These are phyloP conservation scores for Narthecium ossifragum DNA, from an alignment of 106 monocot species.

Conservation along the genomic window DNA sequence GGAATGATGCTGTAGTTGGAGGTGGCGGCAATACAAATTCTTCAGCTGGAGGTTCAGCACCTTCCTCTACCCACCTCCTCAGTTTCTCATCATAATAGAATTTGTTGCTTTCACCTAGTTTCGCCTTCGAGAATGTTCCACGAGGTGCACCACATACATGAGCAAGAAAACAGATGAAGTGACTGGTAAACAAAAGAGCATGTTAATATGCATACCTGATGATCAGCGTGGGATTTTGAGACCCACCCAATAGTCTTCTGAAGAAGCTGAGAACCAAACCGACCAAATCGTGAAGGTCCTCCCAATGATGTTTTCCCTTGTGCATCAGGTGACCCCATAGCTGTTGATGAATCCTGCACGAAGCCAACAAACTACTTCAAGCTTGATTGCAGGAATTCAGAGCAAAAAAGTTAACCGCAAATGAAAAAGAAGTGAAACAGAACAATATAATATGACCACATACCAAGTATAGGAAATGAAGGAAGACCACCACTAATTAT, in stretches of 20 bases:
- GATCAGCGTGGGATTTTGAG: slow-evolving; percentile 51
- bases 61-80: slow-evolving; percentile 99
- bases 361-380: slow-evolving; percentile 2
- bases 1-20: slow-evolving; percentile 59
- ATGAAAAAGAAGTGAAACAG: too few species aligned
- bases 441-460: too few species aligned
- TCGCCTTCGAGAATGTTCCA: slow-evolving; percentile 50
- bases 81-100: slow-evolving; percentile 98
- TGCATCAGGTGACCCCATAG: slow-evolving; percentile 26
- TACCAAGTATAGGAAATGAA: too few species aligned
- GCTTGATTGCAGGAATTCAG: too few species aligned
- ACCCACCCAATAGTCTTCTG: slow-evolving; percentile 94
- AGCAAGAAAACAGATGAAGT: neutral
- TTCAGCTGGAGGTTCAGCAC: slow-evolving; percentile 56
- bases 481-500: too few species aligned
- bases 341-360: slow-evolving; percentile 19
- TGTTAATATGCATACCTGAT: slow-evolving; percentile 48
- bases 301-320: slow-evolving; percentile 47
- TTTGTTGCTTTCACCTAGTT: slow-evolving; percentile 83
- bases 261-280: slow-evolving; percentile 61
- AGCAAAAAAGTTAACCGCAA: too few species aligned
- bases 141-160: neutral
- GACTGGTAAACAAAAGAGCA: neutral
- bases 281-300: slow-evolving; percentile 57
- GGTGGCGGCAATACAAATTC: slow-evolving; percentile 66